Evolutionary conservation across 164 flowering plant species (phyloP).

Genomic region (Sextonia rubra): DNA sequence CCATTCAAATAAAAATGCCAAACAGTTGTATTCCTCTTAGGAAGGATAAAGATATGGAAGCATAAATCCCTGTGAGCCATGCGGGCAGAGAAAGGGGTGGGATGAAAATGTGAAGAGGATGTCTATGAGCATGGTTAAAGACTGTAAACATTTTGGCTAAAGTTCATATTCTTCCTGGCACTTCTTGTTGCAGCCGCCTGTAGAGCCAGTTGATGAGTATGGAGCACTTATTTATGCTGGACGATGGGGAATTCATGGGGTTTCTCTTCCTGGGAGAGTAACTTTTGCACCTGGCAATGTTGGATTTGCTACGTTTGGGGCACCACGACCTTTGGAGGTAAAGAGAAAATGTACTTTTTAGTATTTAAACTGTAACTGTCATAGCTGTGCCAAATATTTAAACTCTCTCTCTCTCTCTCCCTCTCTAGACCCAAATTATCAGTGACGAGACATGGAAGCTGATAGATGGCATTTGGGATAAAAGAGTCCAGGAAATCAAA

Average conservation of each 20-base stretch:
- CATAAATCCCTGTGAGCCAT: background rate
- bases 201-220: conserved; percentile 73
- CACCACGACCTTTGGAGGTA: conserved; percentile 93
- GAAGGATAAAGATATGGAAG: background rate
- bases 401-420: background rate
- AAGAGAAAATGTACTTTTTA: background rate
- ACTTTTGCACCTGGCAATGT: conserved; percentile 93
- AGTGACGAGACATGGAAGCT: conserved; percentile 93
- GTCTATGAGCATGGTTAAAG: background rate
- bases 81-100: background rate
- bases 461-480: conserved; percentile 82
- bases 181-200: conserved; percentile 50
- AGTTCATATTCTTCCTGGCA: conserved; percentile 6
- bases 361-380: background rate
- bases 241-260: conserved; percentile 90
- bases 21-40: background rate
- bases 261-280: conserved; percentile 82
- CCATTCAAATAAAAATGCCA: background rate
- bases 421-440: conserved; percentile 70
- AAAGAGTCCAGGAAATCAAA: conserved; percentile 68
- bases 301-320: conserved; percentile 92
- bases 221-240: conserved; percentile 89
- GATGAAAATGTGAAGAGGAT: no score
- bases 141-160: background rate
- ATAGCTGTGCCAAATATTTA: background rate